Conservation (phyloP, 2,329 filamentous ascomycete genomes). For the Dothidotthia symphoricarpi region DNA sequence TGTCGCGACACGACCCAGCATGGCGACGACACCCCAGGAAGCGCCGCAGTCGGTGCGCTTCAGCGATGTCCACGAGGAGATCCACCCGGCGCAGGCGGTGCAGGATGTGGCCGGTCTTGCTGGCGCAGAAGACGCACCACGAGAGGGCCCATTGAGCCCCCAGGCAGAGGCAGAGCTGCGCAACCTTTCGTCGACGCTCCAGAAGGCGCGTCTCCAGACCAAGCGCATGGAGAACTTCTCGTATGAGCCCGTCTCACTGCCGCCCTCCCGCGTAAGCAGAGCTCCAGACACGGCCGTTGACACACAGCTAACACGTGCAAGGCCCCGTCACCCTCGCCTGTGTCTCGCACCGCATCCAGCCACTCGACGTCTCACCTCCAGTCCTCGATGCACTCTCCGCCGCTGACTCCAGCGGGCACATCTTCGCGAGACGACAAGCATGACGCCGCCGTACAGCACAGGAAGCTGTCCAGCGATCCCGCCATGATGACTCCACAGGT, state of each 20-base stretch:
- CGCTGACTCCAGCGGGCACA: slow-evolving; percentile 82
- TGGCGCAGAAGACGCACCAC: slow-evolving; percentile 16
- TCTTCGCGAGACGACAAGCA: slow-evolving; percentile 55
- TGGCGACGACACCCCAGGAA: slow-evolving; percentile 28
- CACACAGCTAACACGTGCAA: slow-evolving; percentile 23
- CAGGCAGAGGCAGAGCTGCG: slow-evolving; percentile 64
- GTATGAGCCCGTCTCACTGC: slow-evolving; percentile 88
- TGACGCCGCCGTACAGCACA: slow-evolving; percentile 34
- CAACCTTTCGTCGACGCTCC: slow-evolving; percentile 69
- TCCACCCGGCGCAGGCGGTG: slow-evolving; percentile 36
- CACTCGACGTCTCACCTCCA: slow-evolving; percentile 52
- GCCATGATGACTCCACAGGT: slow-evolving; percentile 58
- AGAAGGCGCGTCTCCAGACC: slow-evolving; percentile 75
- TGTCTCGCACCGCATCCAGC: slow-evolving; percentile 47
- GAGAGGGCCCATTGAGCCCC: slow-evolving; percentile 36
- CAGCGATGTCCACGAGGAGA: slow-evolving; percentile 42
- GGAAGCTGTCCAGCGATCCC: slow-evolving; percentile 43
- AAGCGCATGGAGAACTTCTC: slow-evolving; percentile 80
- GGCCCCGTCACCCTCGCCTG: slow-evolving; percentile 50
- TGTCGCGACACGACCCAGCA: slow-evolving; percentile 15
- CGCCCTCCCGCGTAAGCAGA: slow-evolving; percentile 71
- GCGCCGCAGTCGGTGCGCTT: slow-evolving; percentile 41
- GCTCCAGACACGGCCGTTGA: slow-evolving; percentile 3
- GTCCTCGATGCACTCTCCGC: slow-evolving; percentile 77
- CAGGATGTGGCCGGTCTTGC: slow-evolving; percentile 36